Conservation (phyloP, 2,329 filamentous ascomycete species). For the Cordyceps pruinosa region DNA sequence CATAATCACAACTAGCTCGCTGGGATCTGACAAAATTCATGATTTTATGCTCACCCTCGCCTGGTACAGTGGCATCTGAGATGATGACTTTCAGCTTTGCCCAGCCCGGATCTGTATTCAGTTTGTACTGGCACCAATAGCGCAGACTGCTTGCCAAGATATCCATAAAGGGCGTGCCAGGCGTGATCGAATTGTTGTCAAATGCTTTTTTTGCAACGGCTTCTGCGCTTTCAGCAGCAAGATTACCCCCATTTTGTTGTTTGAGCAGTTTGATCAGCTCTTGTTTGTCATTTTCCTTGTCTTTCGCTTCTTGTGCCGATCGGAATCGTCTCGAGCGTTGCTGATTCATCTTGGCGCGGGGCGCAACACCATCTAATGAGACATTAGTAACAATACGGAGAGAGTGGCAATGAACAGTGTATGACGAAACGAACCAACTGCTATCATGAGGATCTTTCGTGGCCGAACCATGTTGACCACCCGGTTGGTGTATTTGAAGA, state of each 20-base stretch:
- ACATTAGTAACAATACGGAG: conserved; percentile 20
- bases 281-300: conserved; percentile 86
- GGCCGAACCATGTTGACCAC: conserved; percentile 98
- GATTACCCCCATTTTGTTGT: conserved; percentile 62
- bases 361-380: conserved; percentile 78
- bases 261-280: conserved; percentile 81
- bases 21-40: conserved; percentile 98
- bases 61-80: conserved; percentile 93
- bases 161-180: conserved; percentile 98
- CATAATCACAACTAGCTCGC: conserved; percentile 79
- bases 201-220: conserved; percentile 78
- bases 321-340: conserved; percentile 94
- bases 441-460: conserved; percentile 93
- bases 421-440: conserved; percentile 61
- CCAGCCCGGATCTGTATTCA: conserved; percentile 95
- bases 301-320: conserved; percentile 85
- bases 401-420: background rate
- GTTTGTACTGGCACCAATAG: conserved; percentile 96
- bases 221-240: conserved; percentile 55
- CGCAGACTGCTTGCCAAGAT: conserved; percentile 82
- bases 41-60: conserved; percentile 98
- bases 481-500: conserved; percentile 97
- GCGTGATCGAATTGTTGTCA: conserved; percentile 82
- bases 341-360: conserved; percentile 99
- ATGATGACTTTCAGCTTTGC: conserved; percentile 95